Conservation (phyloP, 1,284 basidiomycete species). For the Leccinum pseudoinsigne region DNA sequence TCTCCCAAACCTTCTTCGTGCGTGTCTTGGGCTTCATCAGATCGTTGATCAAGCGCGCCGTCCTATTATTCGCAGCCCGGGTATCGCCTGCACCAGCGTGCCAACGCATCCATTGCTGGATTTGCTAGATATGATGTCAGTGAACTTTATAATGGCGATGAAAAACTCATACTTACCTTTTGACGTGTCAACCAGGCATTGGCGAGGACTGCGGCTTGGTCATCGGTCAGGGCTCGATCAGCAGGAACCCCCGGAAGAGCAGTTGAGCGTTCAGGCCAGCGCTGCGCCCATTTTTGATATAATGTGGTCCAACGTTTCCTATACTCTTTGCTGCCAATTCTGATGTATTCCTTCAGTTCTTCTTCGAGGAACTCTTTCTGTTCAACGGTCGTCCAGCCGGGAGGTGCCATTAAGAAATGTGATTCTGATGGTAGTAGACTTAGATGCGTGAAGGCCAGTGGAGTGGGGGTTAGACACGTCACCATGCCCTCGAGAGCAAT, state of each 20-base stretch:
- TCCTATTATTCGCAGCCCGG: background rate
- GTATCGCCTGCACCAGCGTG: background rate
- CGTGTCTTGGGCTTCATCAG: background rate
- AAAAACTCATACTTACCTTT: background rate
- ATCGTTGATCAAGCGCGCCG: background rate
- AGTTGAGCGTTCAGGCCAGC: background rate
- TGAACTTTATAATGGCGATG: background rate
- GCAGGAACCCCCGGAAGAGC: background rate
- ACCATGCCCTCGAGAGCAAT: background rate
- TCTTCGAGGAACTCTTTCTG: background rate
- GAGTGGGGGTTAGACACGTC: background rate
- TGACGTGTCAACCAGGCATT: background rate
- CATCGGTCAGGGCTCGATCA: background rate
- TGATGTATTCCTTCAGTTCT: background rate
- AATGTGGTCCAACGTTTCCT: background rate
- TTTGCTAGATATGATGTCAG: background rate
- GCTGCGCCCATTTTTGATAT: background rate
- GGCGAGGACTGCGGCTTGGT: background rate
- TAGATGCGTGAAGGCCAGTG: background rate
- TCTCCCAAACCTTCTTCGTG: background rate
- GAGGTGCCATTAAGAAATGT: background rate
- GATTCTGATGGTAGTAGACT: background rate
- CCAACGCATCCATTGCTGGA: conserved; percentile 2
- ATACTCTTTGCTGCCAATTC: background rate
- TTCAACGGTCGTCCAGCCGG: background rate